Conservation (phyloP, 2,329 filamentous ascomycete genomes). For the Fusarium dimerum region DNA sequence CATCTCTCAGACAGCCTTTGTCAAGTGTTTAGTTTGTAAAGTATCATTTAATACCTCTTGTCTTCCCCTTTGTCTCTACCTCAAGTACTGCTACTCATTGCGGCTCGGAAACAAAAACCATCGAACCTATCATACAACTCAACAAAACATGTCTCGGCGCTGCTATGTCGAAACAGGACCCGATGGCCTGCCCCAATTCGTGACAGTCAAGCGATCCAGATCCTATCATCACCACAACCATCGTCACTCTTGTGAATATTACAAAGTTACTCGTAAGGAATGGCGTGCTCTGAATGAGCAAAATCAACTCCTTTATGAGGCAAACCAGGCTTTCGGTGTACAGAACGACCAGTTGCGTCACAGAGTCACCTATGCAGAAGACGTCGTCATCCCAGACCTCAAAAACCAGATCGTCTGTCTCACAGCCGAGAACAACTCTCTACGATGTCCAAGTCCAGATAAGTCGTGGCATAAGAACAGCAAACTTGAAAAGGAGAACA, state of each 20-base stretch:
- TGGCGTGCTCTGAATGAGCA: constrained; percentile 40
- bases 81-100: too few relatives aligned
- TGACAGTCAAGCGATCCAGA: constrained; percentile 42
- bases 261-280: constrained; percentile 37
- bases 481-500: constrained; percentile 41
- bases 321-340: constrained; percentile 35
- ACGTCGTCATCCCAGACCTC: constrained; percentile 38
- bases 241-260: constrained; percentile 36
- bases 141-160: constrained; percentile 35
- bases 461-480: constrained; percentile 36
- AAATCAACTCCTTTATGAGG: constrained; percentile 37
- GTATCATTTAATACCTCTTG: constrained; percentile 11
- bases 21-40: background rate
- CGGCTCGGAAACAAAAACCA: background rate
- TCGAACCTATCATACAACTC: background rate
- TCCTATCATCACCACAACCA: constrained; percentile 37
- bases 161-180: constrained; percentile 39
- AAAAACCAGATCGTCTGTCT: constrained; percentile 40
- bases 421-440: constrained; percentile 39
- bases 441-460: constrained; percentile 31
- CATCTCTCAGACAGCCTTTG: constrained; percentile 4
- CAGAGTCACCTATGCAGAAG: constrained; percentile 36
- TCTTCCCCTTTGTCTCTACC: constrained; percentile 2
- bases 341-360: constrained; percentile 38
- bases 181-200: constrained; percentile 38